Evolutionary conservation across 192 early-diverging fungal species (phyloP), one percentile per base, ranked within the genome.

Genomic region (Borealophlyctis nickersoniae): DNA sequence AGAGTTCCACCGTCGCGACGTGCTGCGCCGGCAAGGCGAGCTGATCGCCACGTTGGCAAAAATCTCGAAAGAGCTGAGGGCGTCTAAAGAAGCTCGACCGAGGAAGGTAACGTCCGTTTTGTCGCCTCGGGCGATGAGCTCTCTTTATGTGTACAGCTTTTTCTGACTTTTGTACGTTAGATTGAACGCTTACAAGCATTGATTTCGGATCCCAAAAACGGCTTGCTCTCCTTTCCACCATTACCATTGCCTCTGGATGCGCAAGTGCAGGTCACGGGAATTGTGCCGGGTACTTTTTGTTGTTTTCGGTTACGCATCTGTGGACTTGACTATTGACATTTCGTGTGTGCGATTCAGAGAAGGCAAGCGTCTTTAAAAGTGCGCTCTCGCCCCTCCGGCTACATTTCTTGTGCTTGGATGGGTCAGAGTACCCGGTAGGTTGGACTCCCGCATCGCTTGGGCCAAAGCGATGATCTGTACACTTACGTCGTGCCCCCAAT

Each of bases 201-300:
- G 31, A 80, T 99, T 35, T 72, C 85, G 0, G 94, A 98, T 80
- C 87, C 89, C 1, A 94, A 93, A 68, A 88, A 91, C 39, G 87
- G 81, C 0, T 74, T 99, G 13, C 58, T 80, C 2, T 86, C 88
- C 4, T 94, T 99, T 77, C 76, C 86, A 4, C 87, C 93, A 4
- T 71, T 98, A 29, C 83, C 92, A 11, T 76, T 99, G 2, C 95
- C 95, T 11, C 79, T 99, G 22, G 96, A 98, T 65, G 90, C 97
- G 5, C 76, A 78, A n/a, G 80, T 95, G 30, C 78, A 91, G 63
- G 89, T 99, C 19, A 88, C 87, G 2, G 95, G 94, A 0, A 87
- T 98, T 26, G 81, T 91, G 9, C 81, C 92, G 33, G 90, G 90
- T 84, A 81, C 54, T 68, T 31, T 0, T 4, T 36, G 29, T 64